Evolutionary conservation across 2,329 filamentous ascomycete genomes (phyloP).

Genomic region (Coleophoma cylindrospora): DNA sequence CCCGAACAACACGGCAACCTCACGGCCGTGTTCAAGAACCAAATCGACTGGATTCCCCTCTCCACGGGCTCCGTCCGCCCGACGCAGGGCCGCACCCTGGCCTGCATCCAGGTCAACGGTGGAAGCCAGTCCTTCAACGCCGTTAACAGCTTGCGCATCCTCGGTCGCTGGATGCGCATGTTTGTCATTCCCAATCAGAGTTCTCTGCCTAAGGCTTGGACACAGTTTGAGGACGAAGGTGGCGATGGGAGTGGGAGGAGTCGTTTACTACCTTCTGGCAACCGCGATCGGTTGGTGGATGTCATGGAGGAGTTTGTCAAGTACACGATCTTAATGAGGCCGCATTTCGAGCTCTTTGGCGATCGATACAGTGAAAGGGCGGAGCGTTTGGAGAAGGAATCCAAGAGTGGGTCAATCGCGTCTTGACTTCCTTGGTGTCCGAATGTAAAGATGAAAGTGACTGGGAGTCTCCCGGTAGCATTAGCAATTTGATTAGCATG

Average conservation of each 20-base stretch:
- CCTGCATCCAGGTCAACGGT: constrained; percentile 57
- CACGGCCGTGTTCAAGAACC: constrained; percentile 64
- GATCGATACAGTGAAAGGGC: constrained; percentile 58
- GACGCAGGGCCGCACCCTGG: constrained; percentile 60
- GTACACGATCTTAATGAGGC: constrained; percentile 60
- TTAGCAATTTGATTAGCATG: no score
- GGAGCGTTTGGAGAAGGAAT: constrained; percentile 28
- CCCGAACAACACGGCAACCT: constrained; percentile 65
- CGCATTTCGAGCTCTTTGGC: constrained; percentile 53
- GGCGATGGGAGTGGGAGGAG: constrained; percentile 32
- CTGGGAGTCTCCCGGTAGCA: no score
- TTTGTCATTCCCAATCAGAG: constrained; percentile 63
- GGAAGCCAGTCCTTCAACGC: constrained; percentile 65
- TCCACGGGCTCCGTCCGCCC: constrained; percentile 56
- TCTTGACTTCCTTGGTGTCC: no score
- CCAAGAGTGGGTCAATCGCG: not conserved
- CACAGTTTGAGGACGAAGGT: constrained; percentile 48
- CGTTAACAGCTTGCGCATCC: constrained; percentile 58
- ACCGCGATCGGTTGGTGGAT: constrained; percentile 56
- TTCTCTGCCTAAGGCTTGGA: constrained; percentile 59
- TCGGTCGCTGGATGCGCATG: constrained; percentile 68
- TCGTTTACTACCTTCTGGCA: constrained; percentile 47
- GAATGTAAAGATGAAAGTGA: no score
- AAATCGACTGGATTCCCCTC: constrained; percentile 67
- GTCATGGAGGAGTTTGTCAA: constrained; percentile 70